A percentile compares a stretch with the other conserved stretches of the same genome.
Conservation (phyloP, 345 rosid species). For the Eucalyptus sp. region DNA sequence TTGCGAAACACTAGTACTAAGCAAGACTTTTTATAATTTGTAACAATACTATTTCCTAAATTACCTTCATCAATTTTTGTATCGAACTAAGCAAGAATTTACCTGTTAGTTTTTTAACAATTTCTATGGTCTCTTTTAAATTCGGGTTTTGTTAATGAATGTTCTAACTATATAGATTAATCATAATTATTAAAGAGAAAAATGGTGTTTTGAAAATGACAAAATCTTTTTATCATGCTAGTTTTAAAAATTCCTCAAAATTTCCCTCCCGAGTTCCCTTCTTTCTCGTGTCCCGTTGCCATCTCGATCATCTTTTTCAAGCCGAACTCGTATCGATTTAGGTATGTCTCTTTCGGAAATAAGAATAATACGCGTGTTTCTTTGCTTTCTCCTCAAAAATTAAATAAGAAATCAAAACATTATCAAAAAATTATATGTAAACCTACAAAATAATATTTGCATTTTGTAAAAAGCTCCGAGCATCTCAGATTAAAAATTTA, state of each 20-base stretch:
- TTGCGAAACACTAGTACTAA: neutral
- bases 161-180: neutral
- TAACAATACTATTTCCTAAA: neutral
- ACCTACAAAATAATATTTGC: neutral
- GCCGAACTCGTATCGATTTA: neutral
- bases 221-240: neutral
- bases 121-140: neutral
- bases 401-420: neutral
- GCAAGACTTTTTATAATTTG: neutral
- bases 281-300: fast-evolving
- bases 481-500: neutral
- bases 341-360: neutral
- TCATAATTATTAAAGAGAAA: neutral
- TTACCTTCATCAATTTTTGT: neutral
- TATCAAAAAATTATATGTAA: neutral
- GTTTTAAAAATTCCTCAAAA: neutral
- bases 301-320: neutral
- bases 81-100: neutral
- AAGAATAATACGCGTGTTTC: neutral
- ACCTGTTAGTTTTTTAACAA: neutral
- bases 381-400: neutral
- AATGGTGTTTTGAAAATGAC: neutral
- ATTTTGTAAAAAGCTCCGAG: neutral
- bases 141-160: neutral
- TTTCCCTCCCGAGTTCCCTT: neutral